A percentile compares a stretch with the other conserved stretches of the same genome.
Conservation (phyloP, 108 stramenopile genomes). For the Cyclotella baltica region DNA sequence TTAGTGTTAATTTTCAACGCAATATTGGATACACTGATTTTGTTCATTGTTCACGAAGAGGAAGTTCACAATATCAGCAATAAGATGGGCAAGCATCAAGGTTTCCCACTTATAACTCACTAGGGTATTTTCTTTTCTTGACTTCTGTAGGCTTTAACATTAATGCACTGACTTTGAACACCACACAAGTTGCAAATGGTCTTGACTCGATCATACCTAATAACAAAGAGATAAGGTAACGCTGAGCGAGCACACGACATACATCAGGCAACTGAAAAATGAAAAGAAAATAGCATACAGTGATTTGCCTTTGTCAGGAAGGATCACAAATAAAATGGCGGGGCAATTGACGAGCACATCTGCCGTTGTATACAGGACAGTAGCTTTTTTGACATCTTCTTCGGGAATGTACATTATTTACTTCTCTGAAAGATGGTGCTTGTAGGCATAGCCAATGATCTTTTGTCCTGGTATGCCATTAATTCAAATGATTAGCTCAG, state of each 20-base stretch:
- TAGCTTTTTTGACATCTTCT: background rate
- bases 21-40: conserved; percentile 34
- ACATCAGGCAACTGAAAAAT: no score
- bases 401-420: background rate
- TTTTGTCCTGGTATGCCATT: no score
- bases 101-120: background rate
- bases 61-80: no score
- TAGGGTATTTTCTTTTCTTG: conserved; percentile 36
- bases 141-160: background rate
- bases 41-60: background rate
- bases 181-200: conserved; percentile 6
- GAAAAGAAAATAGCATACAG: background rate
- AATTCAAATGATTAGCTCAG: no score
- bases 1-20: conserved; percentile 41
- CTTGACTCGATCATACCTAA: conserved; percentile 30
- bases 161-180: conserved; percentile 26
- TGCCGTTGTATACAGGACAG: background rate
- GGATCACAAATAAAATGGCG: conserved; percentile 17
- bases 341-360: conserved; percentile 16
- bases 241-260: no score
- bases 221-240: background rate
- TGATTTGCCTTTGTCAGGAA: conserved; percentile 22
- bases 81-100: background rate
- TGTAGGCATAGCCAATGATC: conserved; percentile 11
- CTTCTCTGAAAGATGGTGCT: conserved; percentile 6